Percentiles rank a stretch among this genome's conserved stretches.
Evolutionary conservation across 2,329 filamentous ascomycete species (phyloP).

Genomic region (Chrysoporthe austroafricana): DNA sequence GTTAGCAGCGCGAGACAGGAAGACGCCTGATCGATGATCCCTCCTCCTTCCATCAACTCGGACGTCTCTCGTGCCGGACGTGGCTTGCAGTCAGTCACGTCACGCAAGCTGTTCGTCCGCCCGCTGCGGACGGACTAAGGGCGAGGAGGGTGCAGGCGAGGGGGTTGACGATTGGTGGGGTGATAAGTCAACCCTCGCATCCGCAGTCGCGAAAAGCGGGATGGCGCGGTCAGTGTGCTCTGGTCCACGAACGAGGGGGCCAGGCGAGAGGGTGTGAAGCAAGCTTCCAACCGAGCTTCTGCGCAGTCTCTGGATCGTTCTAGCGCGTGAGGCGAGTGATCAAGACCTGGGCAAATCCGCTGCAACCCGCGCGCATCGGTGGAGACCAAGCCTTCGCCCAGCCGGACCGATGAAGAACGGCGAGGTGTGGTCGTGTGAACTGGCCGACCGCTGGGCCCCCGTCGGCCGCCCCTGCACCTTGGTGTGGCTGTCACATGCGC

Average conservation of each 20-base stretch:
- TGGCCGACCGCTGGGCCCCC: background rate
- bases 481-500: background rate
- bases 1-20: background rate
- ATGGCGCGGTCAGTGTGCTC: slow-evolving; percentile 18
- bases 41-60: background rate
- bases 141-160: background rate
- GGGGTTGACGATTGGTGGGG: slow-evolving; percentile 17
- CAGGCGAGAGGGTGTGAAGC: slow-evolving; percentile 24
- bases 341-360: background rate
- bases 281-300: slow-evolving; percentile 27
- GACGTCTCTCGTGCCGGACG: background rate
- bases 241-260: background rate
- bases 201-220: slow-evolving; percentile 23
- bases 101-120: slow-evolving; percentile 11
- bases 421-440: background rate
- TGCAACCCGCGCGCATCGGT: background rate
- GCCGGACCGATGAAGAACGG: background rate
- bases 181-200: background rate
- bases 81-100: slow-evolving; percentile 19
- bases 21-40: background rate
- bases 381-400: background rate
- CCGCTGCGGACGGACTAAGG: slow-evolving; percentile 13
- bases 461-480: background rate
- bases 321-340: slow-evolving; percentile 27
- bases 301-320: slow-evolving; percentile 12